phyloP scores from a whole-genome alignment of 345 rosid species.

The Pugionium dolabratum region DNA sequence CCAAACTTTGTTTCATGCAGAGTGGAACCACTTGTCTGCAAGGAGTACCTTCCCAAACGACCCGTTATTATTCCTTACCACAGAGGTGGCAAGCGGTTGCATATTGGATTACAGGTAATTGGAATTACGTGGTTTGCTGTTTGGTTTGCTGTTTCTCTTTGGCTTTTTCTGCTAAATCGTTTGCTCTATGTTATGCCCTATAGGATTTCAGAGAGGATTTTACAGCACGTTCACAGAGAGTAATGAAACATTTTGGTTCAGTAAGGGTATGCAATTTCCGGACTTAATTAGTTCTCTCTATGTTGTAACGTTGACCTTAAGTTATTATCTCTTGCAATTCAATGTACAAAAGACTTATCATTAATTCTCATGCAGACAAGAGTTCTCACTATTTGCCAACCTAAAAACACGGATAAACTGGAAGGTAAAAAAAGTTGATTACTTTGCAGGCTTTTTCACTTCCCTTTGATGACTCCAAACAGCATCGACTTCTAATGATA shows the following conservation, averaged over 20 bases:
- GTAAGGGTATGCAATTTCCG: conserved; percentile 52
- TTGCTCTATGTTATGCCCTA: conserved; percentile 1
- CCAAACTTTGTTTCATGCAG: conserved; percentile 43
- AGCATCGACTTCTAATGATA: conserved; percentile 2
- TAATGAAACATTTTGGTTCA: conserved; percentile 55
- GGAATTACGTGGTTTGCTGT: background rate
- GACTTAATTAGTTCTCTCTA: conserved; percentile 7
- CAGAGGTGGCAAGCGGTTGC: conserved; percentile 95
- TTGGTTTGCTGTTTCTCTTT: conserved; percentile 9
- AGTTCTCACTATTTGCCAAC: conserved; percentile 82
- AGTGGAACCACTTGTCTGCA: conserved; percentile 93
- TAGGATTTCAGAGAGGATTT: conserved; percentile 87
- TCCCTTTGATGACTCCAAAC: background rate
- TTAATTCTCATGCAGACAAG: conserved; percentile 47
- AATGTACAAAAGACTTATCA: conserved; percentile 18
- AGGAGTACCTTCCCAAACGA: conserved; percentile 62
- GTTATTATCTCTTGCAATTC: conserved; percentile 5
- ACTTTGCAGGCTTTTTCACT: background rate
- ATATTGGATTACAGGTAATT: conserved; percentile 86
- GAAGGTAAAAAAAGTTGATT: conserved; percentile 53
- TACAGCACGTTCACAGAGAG: conserved; percentile 70
- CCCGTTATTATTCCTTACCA: conserved; percentile 94
- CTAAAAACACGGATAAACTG: conserved; percentile 50
- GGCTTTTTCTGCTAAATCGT: background rate
- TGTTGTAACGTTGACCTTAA: conserved; percentile 16